These are phyloP conservation scores for Chlorencoelia australis DNA, from an alignment of 2,329 filamentous ascomycete species.

Conservation along the genomic window DNA sequence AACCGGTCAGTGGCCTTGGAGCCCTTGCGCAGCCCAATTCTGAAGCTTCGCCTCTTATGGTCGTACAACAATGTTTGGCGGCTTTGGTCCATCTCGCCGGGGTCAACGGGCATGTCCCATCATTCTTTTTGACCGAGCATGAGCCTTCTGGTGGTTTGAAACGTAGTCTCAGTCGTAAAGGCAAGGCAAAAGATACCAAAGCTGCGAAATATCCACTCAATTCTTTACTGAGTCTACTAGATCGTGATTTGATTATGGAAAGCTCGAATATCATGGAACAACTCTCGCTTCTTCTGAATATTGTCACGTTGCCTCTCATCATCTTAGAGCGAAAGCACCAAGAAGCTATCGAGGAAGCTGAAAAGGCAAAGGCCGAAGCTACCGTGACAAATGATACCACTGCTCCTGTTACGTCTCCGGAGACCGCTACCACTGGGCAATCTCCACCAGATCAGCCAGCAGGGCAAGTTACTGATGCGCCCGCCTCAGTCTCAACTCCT, in stretches of 20 bases:
- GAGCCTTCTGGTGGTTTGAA: constrained; percentile 73
- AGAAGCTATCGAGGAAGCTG: constrained; percentile 47
- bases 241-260: constrained; percentile 92
- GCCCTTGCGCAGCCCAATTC: constrained; percentile 49
- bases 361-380: constrained; percentile 31
- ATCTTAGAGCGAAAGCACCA: constrained; percentile 75
- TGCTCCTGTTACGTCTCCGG: constrained; percentile 18
- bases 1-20: constrained; percentile 53
- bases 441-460: constrained; percentile 1
- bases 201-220: constrained; percentile 87
- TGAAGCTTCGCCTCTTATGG: constrained; percentile 86
- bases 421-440: constrained; percentile 8
- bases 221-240: constrained; percentile 74
- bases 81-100: constrained; percentile 75
- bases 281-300: constrained; percentile 75
- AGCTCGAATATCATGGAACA: constrained; percentile 96
- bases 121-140: constrained; percentile 90
- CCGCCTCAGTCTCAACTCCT: neutral
- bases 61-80: constrained; percentile 89
- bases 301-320: constrained; percentile 78
- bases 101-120: constrained; percentile 77
- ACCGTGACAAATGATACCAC: constrained; percentile 15
- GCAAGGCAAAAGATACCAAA: constrained; percentile 77
- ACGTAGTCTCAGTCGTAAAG: constrained; percentile 67
- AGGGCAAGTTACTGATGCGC: neutral